Conservation (phyloP, 495 filamentous ascomycete genomes). For the Eremomyces bilateralis region DNA sequence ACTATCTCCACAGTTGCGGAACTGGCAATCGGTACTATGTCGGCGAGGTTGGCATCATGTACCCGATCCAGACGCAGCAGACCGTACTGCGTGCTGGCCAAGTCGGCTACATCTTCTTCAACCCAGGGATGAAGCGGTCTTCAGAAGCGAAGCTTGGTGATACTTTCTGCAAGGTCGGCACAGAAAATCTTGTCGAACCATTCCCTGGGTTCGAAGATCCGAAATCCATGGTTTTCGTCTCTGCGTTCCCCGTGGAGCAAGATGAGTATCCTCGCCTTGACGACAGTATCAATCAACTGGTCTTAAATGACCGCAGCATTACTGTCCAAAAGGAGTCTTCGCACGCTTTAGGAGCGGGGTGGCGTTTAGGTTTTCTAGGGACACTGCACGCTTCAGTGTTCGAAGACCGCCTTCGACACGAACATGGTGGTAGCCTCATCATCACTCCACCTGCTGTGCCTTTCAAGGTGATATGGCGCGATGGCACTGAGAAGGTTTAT, state of each 20-base stretch:
- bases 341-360: constrained; percentile 80
- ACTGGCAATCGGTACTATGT: constrained; percentile 75
- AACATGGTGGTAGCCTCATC: constrained; percentile 87
- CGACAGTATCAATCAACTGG: constrained; percentile 83
- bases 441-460: constrained; percentile 93
- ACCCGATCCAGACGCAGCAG: constrained; percentile 73
- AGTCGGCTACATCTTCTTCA: constrained; percentile 90
- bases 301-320: constrained; percentile 87
- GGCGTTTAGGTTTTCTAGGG: constrained; percentile 85
- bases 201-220: constrained; percentile 92
- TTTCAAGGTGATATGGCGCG: constrained; percentile 57
- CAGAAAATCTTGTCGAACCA: constrained; percentile 52
- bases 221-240: constrained; percentile 97
- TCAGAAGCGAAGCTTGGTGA: constrained; percentile 92
- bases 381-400: constrained; percentile 96
- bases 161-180: constrained; percentile 73
- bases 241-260: constrained; percentile 83
- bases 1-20: constrained; percentile 63
- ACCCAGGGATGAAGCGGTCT: constrained; percentile 90
- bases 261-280: constrained; percentile 68
- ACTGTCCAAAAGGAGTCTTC: constrained; percentile 85
- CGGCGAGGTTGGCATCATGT: constrained; percentile 92
- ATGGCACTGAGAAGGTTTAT: constrained; percentile 52
- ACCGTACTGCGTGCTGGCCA: constrained; percentile 66
- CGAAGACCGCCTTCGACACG: constrained; percentile 85